Base-by-base conservation (phyloP, 805 yeast genomes). In the Wickerhamiella brachini region DNA sequence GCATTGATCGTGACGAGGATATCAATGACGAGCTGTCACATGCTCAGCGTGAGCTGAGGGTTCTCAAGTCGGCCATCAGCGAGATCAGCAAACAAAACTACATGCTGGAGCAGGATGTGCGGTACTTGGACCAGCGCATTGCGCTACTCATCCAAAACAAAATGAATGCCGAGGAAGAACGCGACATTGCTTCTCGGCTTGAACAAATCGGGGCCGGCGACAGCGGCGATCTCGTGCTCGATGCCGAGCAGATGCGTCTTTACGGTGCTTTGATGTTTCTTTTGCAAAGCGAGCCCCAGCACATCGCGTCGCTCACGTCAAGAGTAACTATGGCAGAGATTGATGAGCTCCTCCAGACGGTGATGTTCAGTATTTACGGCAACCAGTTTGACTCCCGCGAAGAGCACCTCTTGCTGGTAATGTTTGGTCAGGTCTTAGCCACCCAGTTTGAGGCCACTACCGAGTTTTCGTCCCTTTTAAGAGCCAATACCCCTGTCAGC, bases 331-430 rank as follows among this genome's bases (percentile, higher is more conserved):
- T 67, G 62, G 57, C 62, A 6, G 71, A 68, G 48, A 65, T 68
- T 45, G 71, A 68, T 50, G 63, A 64, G 5, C 59, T 68, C 48
- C 59, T 68, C 9, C 70, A 66, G 46, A 68, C 69, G 5, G 68
- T 68, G 54, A 68, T 68, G 70, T 68, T 67, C 56, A 65, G 67
- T 10, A 61, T 68, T 44, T 69, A 62, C 52, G 71, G 72, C n/a
- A 68, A 68, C 53, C 34, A 29, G 34, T 66, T 67, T 55, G 71
- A 68, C 51, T 66, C 65, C 52, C 63, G 71, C 24, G 71, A 68
- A 55, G 72, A 68, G 59, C 68, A 65, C 47, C 53, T 67, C 45
- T 50, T 67, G 49, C 57, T 68, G 43, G 56, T 65, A n/a, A 62
- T 68, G 66, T 66, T 68, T 48, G 70, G 65, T 52, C 62, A 63